A percentile compares a stretch with the other conserved stretches of the same genome.
These are phyloP conservation scores for Aspergillus sclerotioniger DNA, from an alignment of 495 filamentous ascomycete genomes.

Conservation along the genomic window DNA sequence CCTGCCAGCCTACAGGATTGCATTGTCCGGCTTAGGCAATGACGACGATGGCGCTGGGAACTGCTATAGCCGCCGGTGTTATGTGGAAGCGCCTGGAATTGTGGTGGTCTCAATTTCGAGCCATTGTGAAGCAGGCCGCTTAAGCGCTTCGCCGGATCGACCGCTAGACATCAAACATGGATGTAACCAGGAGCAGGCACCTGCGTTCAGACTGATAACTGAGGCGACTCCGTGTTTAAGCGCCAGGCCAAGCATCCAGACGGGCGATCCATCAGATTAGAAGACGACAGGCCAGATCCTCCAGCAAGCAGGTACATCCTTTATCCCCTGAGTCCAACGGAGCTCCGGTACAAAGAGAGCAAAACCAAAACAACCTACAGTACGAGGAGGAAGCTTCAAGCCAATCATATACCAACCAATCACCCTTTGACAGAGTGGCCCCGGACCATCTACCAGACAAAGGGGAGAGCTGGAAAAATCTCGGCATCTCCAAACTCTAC, in stretches of 20 bases:
- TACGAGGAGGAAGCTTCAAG: too few species aligned
- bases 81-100: background rate
- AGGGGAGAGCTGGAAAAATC: background rate
- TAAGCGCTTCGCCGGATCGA: background rate
- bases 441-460: too few species aligned
- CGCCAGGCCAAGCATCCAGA: conserved; percentile 1
- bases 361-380: background rate
- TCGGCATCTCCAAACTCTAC: background rate
- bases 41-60: conserved; percentile 3
- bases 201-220: background rate
- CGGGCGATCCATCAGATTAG: conserved; percentile 2
- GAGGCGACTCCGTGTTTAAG: background rate
- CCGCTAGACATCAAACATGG: conserved; percentile 1
- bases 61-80: background rate
- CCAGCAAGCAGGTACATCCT: background rate
- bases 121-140: background rate
- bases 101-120: background rate
- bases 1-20: background rate
- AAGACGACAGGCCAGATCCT: background rate
- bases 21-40: background rate
- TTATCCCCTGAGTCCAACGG: background rate
- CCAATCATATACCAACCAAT: too few species aligned
- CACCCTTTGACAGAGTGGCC: too few species aligned
- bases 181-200: conserved; percentile 2
- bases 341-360: background rate